Conservation (phyloP, 306 rosid genomes). For the Quercus wislizeni region DNA sequence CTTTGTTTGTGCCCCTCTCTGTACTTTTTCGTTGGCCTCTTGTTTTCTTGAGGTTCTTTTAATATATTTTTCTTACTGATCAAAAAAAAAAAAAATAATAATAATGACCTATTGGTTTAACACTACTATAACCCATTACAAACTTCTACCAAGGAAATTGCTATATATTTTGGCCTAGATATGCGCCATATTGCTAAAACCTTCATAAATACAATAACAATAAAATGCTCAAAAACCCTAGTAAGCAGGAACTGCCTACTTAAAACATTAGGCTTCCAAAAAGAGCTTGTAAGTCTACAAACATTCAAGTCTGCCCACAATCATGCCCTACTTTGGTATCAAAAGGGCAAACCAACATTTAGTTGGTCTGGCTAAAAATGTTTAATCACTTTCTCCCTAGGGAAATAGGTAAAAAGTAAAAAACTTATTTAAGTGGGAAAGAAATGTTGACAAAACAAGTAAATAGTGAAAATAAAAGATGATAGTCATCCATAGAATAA, state of each 20-base stretch:
- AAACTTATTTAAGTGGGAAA: background rate
- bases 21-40: too few species aligned
- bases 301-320: background rate
- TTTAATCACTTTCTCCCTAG: background rate
- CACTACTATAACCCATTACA: background rate
- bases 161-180: background rate
- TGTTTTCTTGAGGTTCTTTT: too few species aligned
- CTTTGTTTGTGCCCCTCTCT: too few species aligned
- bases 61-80: too few species aligned
- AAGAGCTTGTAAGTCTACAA: background rate
- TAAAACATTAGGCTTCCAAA: background rate
- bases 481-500: background rate
- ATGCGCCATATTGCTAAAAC: background rate
- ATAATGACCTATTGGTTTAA: background rate
- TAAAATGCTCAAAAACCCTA: background rate
- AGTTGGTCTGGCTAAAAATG: background rate
- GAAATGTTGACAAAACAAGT: background rate
- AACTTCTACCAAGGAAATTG: background rate
- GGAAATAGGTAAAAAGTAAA: background rate
- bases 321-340: background rate
- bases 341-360: background rate
- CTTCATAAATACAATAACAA: background rate
- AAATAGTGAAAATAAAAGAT: background rate
- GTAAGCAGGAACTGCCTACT: background rate
- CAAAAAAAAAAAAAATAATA: too few species aligned